phyloP scores from a whole-genome alignment of 2,329 filamentous ascomycete species.

The Ophiostoma tasmaniense region DNA sequence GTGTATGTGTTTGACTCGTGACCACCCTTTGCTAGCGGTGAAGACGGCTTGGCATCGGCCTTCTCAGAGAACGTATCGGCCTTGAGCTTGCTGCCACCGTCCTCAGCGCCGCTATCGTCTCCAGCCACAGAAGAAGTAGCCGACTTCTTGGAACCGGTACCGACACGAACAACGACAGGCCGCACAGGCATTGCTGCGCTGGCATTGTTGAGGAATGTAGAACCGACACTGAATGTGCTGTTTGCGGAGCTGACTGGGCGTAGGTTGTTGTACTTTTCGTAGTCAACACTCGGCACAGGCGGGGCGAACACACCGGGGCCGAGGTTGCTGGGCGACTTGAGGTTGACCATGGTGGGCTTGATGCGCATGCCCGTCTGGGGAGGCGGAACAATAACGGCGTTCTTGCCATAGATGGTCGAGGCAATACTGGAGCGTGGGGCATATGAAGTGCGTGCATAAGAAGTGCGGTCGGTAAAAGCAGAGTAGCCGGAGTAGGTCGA shows the following conservation, averaged over 20 bases:
- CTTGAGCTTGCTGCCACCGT: conserved; percentile 1
- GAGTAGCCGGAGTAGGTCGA: conserved; percentile 81
- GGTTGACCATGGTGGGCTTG: conserved; percentile 87
- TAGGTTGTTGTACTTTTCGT: conserved; percentile 44
- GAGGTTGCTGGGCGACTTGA: conserved; percentile 54
- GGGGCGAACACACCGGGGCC: conserved; percentile 49
- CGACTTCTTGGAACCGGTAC: conserved; percentile 40
- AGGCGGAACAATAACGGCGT: conserved; percentile 72
- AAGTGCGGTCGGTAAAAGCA: conserved; percentile 52
- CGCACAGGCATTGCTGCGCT: conserved; percentile 46
- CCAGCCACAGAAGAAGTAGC: conserved; percentile 11
- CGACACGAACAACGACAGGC: conserved; percentile 53
- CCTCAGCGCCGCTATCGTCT: not conserved
- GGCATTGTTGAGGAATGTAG: conserved; percentile 59
- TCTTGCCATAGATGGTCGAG: conserved; percentile 88
- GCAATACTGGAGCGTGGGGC: conserved; percentile 66
- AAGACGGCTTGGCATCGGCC: not conserved
- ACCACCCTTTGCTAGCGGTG: not conserved
- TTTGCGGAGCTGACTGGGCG: conserved; percentile 44
- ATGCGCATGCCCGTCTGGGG: conserved; percentile 80
- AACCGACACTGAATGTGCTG: conserved; percentile 58
- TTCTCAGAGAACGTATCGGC: not conserved
- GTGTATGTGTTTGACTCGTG: conserved; percentile 40
- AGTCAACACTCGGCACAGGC: conserved; percentile 65
- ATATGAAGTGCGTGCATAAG: conserved; percentile 50